These are phyloP conservation scores for Nakaseomyces glabratus DNA, from an alignment of 1,139 yeast genomes.

Conservation along the genomic window DNA sequence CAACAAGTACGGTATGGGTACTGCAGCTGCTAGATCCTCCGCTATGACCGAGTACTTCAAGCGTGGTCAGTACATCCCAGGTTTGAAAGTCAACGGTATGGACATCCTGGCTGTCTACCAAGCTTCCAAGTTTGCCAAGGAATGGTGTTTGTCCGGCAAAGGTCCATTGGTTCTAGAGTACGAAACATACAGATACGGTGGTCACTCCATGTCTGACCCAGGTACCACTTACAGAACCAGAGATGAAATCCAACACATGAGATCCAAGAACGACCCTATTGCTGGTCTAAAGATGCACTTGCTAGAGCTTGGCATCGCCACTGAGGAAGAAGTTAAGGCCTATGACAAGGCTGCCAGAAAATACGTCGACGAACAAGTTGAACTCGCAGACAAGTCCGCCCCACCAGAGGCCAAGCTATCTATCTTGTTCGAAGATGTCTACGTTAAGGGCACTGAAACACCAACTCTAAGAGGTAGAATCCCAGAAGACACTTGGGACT, in stretches of 20 bases:
- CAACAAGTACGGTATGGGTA: conserved; percentile 99
- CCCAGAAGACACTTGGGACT: conserved; percentile 87
- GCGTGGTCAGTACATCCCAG: conserved; percentile 99
- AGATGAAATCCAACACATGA: conserved; percentile 99
- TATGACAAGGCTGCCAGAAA: conserved; percentile 95
- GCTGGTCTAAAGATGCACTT: conserved; percentile 87
- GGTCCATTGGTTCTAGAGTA: conserved; percentile 95
- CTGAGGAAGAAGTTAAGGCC: conserved; percentile 89
- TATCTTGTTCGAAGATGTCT: conserved; percentile 91
- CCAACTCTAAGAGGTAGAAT: conserved; percentile 94
- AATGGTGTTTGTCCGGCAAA: conserved; percentile 87
- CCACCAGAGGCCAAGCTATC: conserved; percentile 95
- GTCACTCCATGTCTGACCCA: conserved; percentile 99
- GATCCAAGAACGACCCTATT: conserved; percentile 96
- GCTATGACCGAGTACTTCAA: conserved; percentile 95
- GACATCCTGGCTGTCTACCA: conserved; percentile 91
- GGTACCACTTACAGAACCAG: conserved; percentile 99
- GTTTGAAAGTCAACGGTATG: conserved; percentile 98
- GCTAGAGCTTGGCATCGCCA: conserved; percentile 72
- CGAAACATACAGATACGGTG: conserved; percentile 98
- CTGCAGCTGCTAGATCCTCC: conserved; percentile 92
- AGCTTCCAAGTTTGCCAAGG: conserved; percentile 94
- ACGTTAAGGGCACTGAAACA: conserved; percentile 88
- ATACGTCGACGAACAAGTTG: conserved; percentile 88
- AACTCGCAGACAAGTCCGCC: conserved; percentile 86